Percentiles rank a stretch among this genome's conserved stretches.
These are phyloP conservation scores for Cubamyces lactineus DNA, from an alignment of 768 basidiomycete genomes.

Conservation along the genomic window DNA sequence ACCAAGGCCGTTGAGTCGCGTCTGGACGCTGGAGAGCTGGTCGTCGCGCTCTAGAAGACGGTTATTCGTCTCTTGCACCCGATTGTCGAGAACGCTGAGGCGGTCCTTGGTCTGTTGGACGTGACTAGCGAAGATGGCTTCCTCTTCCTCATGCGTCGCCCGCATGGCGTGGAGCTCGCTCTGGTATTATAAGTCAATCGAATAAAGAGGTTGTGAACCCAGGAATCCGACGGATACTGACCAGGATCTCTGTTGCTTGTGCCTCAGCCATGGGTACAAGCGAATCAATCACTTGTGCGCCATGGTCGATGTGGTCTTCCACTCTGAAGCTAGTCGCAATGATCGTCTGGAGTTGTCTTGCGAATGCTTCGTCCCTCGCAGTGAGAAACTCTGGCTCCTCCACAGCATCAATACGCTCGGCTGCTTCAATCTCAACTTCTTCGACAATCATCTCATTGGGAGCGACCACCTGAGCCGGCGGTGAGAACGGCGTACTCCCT, in stretches of 20 bases:
- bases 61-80: conserved; percentile 42
- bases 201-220: background rate
- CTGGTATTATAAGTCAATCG: background rate
- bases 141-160: conserved; percentile 40
- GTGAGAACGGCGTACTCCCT: background rate
- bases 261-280: background rate
- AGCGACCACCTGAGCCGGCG: background rate
- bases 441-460: background rate
- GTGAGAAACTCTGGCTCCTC: background rate
- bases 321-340: background rate
- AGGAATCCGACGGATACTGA: conserved; percentile 8
- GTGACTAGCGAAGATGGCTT: conserved; percentile 42
- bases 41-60: conserved; percentile 32
- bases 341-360: background rate
- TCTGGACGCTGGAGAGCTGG: conserved; percentile 40
- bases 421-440: background rate
- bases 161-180: conserved; percentile 45
- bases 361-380: background rate
- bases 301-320: background rate
- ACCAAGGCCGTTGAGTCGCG: conserved; percentile 22
- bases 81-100: conserved; percentile 45
- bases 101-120: conserved; percentile 44
- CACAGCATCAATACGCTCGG: no score
- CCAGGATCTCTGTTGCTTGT: conserved; percentile 17
- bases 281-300: background rate